phyloP scores from a whole-genome alignment of 495 filamentous ascomycete species.

The Penicillium lagena region DNA sequence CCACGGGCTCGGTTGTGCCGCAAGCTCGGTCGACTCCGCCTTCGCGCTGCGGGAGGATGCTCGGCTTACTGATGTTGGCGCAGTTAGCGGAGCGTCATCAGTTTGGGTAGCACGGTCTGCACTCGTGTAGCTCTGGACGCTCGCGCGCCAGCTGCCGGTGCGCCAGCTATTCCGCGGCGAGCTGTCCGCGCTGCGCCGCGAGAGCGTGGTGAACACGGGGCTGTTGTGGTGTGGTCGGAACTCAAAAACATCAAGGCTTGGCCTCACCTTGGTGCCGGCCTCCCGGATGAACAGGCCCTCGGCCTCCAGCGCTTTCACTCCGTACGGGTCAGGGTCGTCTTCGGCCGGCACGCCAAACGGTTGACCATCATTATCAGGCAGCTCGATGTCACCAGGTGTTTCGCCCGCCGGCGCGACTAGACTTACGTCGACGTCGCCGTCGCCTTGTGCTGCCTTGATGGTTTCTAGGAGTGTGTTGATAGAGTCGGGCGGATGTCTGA shows the following conservation, averaged over 20 bases:
- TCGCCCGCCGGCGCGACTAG: constrained; percentile 49
- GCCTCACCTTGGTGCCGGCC: constrained; percentile 64
- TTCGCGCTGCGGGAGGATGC: constrained; percentile 39
- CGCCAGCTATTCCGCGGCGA: constrained; percentile 54
- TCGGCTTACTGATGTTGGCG: constrained; percentile 31
- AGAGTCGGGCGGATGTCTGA: constrained; percentile 56
- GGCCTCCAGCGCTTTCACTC: constrained; percentile 76
- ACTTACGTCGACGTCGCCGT: constrained; percentile 59
- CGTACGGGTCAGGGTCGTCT: constrained; percentile 79
- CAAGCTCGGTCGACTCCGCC: constrained; percentile 35
- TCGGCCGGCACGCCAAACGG: constrained; percentile 70
- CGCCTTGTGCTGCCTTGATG: constrained; percentile 79
- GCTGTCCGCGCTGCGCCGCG: constrained; percentile 63
- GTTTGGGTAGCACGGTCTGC: constrained; percentile 56
- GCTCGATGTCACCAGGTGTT: constrained; percentile 66
- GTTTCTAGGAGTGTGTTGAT: constrained; percentile 67
- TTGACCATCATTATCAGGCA: constrained; percentile 32
- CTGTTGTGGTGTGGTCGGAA: constrained; percentile 71
- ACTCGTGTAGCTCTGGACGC: constrained; percentile 49
- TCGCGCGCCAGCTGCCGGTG: constrained; percentile 61
- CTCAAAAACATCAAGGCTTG: constrained; percentile 69
- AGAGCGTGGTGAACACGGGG: constrained; percentile 64
- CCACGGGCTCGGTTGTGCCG: constrained; percentile 13
- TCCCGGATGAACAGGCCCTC: constrained; percentile 82
- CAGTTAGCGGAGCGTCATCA: constrained; percentile 46